Evolutionary conservation across 139 green algal species (phyloP), one percentile per base, ranked within the genome.

Genomic region (Desmodesmus armatus): DNA sequence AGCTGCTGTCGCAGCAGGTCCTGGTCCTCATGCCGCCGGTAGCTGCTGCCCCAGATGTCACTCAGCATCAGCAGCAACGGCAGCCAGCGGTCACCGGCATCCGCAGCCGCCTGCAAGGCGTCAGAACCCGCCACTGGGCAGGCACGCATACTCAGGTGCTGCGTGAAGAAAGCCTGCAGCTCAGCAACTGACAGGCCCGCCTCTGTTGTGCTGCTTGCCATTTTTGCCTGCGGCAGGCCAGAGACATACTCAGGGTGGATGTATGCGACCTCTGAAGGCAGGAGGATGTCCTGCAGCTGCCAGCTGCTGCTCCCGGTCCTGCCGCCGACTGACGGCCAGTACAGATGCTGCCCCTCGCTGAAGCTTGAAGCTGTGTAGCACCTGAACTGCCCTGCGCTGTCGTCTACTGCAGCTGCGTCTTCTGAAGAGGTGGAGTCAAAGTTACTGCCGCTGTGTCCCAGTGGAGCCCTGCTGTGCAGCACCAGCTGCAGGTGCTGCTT

Each of bases 231-330:
- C 11, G 39, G 27, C 23, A 80, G 7, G 5, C 53, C 25, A 3
- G n/a, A 43, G 47, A 27, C 73, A 66, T 80, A 80, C 44, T n/a
- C 23, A 27, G 73, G 73, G 31, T 69, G 47, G 2, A 80, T 15
- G 11, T 80, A 80, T n/a, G 41, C 33, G 27, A 80, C 73, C 41
- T 80, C 44, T 44, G 44, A 44, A 49, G 73, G 44, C 47, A 66
- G 44, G 13, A 80, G 43, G 43, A 80, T 44, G 27, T 80, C 43
- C 29, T 65, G 31, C 73, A 80, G 23, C 41, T 80, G 29, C 73
- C 73, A 65, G 31, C 49, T n/a, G 21, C 21, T 51, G 39, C 69
- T n/a, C 11, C 21, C 29, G 37, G 21, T 51, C n/a, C n/a, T n/a
- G n/a, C n/a, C n/a, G n/a, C n/a, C n/a, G n/a, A n/a, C n/a, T n/a